These are phyloP conservation scores for Debaryomyces sp. DNA, from an alignment of 1,139 yeast species.

Conservation along the genomic window DNA sequence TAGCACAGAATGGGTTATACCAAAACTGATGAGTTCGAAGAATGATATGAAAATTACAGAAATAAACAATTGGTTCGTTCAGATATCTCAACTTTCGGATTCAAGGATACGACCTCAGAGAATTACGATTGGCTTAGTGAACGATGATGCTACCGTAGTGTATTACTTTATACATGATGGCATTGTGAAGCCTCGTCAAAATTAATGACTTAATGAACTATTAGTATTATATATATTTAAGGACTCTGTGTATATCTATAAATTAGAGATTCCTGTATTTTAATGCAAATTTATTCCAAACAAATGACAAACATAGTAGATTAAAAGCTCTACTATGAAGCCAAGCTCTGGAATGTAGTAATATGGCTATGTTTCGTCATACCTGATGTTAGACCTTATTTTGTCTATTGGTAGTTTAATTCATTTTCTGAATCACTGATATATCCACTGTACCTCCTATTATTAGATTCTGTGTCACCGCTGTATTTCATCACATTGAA, in stretches of 20 bases:
- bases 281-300: neutral
- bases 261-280: neutral
- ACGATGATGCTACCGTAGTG: constrained; percentile 68
- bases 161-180: constrained; percentile 69
- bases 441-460: constrained; percentile 20
- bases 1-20: constrained; percentile 39
- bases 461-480: constrained; percentile 7
- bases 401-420: neutral
- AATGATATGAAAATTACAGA: constrained; percentile 23
- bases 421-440: constrained; percentile 21
- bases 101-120: constrained; percentile 32
- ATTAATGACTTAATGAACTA: constrained; percentile 23
- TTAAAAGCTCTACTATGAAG: neutral
- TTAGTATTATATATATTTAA: neutral
- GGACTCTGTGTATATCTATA: constrained; percentile 3
- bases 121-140: constrained; percentile 57
- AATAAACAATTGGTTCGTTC: constrained; percentile 36
- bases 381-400: neutral
- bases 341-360: neutral
- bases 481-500: constrained; percentile 3
- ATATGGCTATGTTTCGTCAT: neutral
- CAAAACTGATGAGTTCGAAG: constrained; percentile 20
- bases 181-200: constrained; percentile 58
- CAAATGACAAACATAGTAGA: no score
- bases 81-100: constrained; percentile 14